phyloP scores from a whole-genome alignment of 345 rosid species.

The Xanthoceras sorbifolium region DNA sequence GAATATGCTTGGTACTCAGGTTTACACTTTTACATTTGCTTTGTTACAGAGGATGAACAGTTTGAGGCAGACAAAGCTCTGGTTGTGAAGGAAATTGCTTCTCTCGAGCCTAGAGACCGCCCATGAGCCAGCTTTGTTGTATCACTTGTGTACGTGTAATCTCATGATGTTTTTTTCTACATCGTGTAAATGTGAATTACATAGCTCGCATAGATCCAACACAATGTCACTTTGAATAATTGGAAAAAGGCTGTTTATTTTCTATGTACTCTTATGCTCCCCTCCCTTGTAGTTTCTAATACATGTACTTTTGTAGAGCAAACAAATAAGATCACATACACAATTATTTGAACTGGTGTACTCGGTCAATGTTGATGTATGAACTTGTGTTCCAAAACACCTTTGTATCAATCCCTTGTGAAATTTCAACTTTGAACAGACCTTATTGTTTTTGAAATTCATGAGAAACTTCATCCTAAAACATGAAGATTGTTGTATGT shows the following conservation, averaged over 20 bases:
- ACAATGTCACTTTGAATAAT: not conserved
- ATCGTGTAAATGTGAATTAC: slow-evolving; percentile 19
- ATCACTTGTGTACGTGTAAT: not conserved
- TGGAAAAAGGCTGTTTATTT: not conserved
- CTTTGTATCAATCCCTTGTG: not conserved
- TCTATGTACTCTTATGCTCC: not conserved
- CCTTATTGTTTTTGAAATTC: not conserved
- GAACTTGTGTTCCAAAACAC: not conserved
- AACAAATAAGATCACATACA: not conserved
- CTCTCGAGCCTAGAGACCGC: slow-evolving; percentile 53
- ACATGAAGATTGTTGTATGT: not conserved
- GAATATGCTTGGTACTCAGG: not conserved
- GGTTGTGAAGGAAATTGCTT: slow-evolving; percentile 82
- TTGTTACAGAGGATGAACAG: slow-evolving; percentile 81
- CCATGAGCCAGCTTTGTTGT: slow-evolving; percentile 14
- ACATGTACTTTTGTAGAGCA: slow-evolving; percentile 5
- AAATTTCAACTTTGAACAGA: not conserved
- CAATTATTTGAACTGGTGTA: not conserved
- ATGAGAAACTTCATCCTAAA: not conserved
- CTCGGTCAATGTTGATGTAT: too few relatives aligned
- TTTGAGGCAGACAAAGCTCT: slow-evolving; percentile 95
- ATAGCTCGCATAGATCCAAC: not conserved
- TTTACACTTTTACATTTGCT: not conserved
- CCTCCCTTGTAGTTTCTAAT: not conserved
- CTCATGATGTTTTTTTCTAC: slow-evolving; percentile 3